Percentiles rank a stretch among this genome's conserved stretches.
phyloP scores from a whole-genome alignment of 2,329 filamentous ascomycete species.

The Aspergillus niger region DNA sequence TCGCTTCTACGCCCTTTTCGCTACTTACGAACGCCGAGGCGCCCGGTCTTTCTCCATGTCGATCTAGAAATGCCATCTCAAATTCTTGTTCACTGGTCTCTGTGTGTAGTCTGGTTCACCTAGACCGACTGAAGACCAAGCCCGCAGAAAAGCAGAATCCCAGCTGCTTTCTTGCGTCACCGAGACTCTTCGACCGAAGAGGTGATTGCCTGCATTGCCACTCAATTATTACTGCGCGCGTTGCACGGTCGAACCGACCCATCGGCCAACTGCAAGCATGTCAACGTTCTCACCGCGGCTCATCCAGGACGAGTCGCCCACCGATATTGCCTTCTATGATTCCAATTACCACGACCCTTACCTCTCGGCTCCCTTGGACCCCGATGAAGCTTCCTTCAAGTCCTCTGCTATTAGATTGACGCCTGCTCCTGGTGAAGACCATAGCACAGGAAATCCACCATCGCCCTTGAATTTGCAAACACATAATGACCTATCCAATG shows the following conservation, averaged over 20 bases:
- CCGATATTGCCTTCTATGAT: slow-evolving; percentile 33
- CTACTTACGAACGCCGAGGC: neutral
- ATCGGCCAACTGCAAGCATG: slow-evolving; percentile 15
- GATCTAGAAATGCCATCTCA: slow-evolving; percentile 4
- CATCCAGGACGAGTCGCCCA: slow-evolving; percentile 26
- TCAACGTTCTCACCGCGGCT: slow-evolving; percentile 26
- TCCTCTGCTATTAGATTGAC: slow-evolving; percentile 37
- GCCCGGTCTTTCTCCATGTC: neutral
- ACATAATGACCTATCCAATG: slow-evolving; percentile 13
- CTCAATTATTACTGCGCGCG: neutral
- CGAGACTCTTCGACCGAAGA: neutral
- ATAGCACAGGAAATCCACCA: slow-evolving; percentile 20
- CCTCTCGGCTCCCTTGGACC: slow-evolving; percentile 41
- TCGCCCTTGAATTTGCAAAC: slow-evolving; percentile 15
- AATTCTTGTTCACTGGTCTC: neutral
- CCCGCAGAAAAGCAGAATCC: neutral
- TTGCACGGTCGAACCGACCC: neutral
- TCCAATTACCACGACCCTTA: slow-evolving; percentile 41
- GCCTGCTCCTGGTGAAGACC: slow-evolving; percentile 26
- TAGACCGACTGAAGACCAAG: neutral
- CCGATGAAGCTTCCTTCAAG: slow-evolving; percentile 41
- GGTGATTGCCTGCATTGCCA: neutral
- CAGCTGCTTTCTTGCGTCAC: neutral
- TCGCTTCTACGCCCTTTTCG: neutral
- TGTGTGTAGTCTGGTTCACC: neutral